These are phyloP conservation scores for Geranium brycei DNA, from an alignment of 345 rosid genomes.

Conservation along the genomic window DNA sequence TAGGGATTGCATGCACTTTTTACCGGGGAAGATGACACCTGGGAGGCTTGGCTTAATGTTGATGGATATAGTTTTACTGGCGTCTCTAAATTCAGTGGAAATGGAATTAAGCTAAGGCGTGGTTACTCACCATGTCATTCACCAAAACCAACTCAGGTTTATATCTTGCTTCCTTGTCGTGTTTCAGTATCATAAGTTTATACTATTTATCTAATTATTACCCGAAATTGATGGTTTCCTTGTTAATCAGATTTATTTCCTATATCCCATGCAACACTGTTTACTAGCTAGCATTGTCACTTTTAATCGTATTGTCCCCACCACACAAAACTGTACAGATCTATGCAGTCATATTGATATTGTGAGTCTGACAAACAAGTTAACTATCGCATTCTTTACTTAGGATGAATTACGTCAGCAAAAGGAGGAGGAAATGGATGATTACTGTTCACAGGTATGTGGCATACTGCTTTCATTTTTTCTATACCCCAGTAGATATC, in stretches of 20 bases:
- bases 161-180: background rate
- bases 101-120: slow-evolving; percentile 78
- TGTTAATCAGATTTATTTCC: background rate
- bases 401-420: slow-evolving; percentile 80
- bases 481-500: background rate
- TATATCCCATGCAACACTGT: background rate
- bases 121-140: slow-evolving; percentile 65
- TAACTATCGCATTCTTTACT: slow-evolving; percentile 3
- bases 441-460: slow-evolving; percentile 87
- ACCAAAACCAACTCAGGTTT: slow-evolving; percentile 76
- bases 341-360: background rate
- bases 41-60: slow-evolving; percentile 93
- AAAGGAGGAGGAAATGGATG: slow-evolving; percentile 91
- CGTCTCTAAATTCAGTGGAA: slow-evolving; percentile 49
- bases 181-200: slow-evolving; percentile 1
- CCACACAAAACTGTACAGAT: background rate
- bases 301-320: background rate
- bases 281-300: background rate
- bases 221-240: background rate
- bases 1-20: slow-evolving; percentile 91
- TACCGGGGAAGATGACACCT: slow-evolving; percentile 87
- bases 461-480: slow-evolving; percentile 4
- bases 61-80: slow-evolving; percentile 71
- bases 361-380: no score
- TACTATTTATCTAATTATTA: background rate